phyloP scores from a whole-genome alignment of 805 yeast genomes.

The Wickerhamomyces rabaulensis region DNA sequence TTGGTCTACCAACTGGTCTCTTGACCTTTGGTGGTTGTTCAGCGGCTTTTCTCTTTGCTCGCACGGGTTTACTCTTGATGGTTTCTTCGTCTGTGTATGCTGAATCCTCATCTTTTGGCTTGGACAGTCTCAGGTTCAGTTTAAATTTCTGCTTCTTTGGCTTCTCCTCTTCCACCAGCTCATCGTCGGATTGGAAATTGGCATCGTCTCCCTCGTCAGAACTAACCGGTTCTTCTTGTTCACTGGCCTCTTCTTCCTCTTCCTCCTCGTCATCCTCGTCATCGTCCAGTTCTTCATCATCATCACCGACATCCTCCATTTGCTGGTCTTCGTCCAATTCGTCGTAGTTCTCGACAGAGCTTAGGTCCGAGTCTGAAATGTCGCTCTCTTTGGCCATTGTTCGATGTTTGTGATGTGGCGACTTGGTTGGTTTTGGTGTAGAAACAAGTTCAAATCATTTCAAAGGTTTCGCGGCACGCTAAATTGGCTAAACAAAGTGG shows the following conservation, averaged over 20 bases:
- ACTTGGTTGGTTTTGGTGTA: background rate
- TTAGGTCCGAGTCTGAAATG: constrained; percentile 4
- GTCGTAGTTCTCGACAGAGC: constrained; percentile 2
- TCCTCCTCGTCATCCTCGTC: constrained; percentile 17
- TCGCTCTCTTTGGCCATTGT: background rate
- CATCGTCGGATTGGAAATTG: constrained; percentile 15
- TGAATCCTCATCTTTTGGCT: background rate
- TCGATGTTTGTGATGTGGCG: background rate
- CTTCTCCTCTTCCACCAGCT: constrained; percentile 9
- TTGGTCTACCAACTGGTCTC: constrained; percentile 1
- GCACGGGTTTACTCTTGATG: background rate
- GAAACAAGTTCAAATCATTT: background rate
- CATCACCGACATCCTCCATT: constrained; percentile 1
- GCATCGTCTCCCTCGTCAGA: constrained; percentile 14
- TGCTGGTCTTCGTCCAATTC: constrained; percentile 4
- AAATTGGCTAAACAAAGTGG: no score
- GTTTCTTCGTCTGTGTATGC: constrained; percentile 1
- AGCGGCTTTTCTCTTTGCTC: background rate
- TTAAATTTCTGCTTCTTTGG: constrained; percentile 13
- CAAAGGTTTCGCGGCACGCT: background rate
- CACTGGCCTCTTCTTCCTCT: constrained; percentile 12
- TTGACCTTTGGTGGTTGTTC: background rate
- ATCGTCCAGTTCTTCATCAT: constrained; percentile 12
- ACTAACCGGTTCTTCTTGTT: constrained; percentile 6
- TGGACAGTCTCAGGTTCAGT: constrained; percentile 11